Conservation (phyloP, 139 green algal species). For the Chlamydomonas sp. region DNA sequence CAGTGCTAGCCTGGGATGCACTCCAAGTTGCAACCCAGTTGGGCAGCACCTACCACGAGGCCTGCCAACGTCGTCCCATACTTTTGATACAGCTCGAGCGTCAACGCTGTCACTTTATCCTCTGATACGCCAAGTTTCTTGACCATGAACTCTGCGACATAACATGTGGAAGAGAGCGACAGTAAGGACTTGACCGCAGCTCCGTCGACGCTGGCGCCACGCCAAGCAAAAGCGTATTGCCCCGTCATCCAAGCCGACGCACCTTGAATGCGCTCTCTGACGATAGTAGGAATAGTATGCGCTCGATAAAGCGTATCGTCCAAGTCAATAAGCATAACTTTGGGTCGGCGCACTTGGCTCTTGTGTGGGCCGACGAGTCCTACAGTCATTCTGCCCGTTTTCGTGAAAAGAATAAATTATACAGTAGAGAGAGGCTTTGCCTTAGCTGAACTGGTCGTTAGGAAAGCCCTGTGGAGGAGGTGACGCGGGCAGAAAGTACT, state of each 20-base stretch:
- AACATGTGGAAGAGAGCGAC: neutral
- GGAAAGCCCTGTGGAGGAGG: too few species aligned
- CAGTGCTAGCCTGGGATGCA: neutral
- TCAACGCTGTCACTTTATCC: conserved; percentile 56
- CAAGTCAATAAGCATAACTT: conserved; percentile 12
- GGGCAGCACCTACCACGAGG: conserved; percentile 55
- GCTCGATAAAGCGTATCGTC: conserved; percentile 32
- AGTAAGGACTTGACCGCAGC: too few species aligned
- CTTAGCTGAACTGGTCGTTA: neutral
- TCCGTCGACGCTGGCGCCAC: too few species aligned
- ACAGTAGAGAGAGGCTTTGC: neutral
- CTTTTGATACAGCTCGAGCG: conserved; percentile 64
- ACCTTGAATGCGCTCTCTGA: conserved; percentile 16
- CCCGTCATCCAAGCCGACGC: too few species aligned
- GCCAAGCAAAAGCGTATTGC: too few species aligned
- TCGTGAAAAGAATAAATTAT: too few species aligned
- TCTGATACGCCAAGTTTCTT: conserved; percentile 59
- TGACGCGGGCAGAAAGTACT: too few species aligned
- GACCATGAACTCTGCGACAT: conserved; percentile 70
- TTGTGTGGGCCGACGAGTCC: neutral
- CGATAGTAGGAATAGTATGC: neutral
- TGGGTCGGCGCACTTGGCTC: neutral
- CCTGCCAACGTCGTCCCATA: conserved; percentile 80
- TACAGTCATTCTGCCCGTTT: conserved; percentile 2
- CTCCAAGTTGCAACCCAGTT: neutral